A percentile compares a stretch with the other conserved stretches of the same genome.
These are phyloP conservation scores for Acer campestre DNA, from an alignment of 345 rosid genomes.

Conservation along the genomic window DNA sequence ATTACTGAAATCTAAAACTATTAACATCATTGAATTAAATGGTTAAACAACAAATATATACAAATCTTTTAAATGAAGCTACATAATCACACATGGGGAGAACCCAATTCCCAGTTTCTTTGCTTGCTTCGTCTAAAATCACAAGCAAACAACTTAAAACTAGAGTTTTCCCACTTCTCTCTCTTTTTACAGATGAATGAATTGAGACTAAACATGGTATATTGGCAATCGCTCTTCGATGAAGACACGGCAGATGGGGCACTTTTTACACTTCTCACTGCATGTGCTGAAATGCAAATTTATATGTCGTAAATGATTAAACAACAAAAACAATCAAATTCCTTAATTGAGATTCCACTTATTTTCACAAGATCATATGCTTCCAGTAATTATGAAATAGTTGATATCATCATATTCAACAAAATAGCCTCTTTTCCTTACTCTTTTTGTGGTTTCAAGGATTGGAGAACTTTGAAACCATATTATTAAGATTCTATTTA, in stretches of 20 bases:
- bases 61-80: constrained; percentile 13
- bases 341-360: background rate
- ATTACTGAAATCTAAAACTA: background rate
- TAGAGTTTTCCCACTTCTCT: background rate
- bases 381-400: too few species aligned
- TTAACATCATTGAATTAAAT: constrained; percentile 11
- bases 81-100: background rate
- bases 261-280: constrained; percentile 86
- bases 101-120: constrained; percentile 21
- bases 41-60: constrained; percentile 2
- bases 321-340: background rate
- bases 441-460: too few species aligned
- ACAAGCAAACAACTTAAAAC: constrained; percentile 29
- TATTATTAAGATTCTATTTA: background rate
- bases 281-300: constrained; percentile 56
- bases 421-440: too few species aligned
- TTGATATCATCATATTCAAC: background rate
- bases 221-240: constrained; percentile 73
- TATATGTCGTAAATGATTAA: background rate
- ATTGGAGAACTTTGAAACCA: background rate
- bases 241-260: constrained; percentile 77
- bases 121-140: constrained; percentile 50
- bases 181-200: background rate
- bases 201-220: constrained; percentile 57
- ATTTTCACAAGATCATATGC: too few species aligned